These are phyloP conservation scores for Telfairia occidentalis DNA, from an alignment of 331 rosid genomes.

Conservation along the genomic window DNA sequence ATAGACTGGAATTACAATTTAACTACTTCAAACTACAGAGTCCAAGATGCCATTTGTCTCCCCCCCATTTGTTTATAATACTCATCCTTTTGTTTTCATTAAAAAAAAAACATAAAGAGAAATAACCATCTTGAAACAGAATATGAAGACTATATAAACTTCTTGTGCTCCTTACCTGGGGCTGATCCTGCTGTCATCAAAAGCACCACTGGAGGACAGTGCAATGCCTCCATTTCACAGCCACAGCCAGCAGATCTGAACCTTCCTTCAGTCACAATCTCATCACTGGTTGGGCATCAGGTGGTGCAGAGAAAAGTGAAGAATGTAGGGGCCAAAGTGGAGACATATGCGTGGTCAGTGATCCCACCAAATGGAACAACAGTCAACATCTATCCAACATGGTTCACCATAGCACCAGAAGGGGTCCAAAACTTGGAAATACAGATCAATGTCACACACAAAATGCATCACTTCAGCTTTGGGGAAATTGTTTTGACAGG, in stretches of 20 bases:
- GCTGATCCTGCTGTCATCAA: conserved; percentile 21
- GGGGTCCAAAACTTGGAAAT: conserved; percentile 41
- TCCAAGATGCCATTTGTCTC: no score
- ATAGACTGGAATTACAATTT: background rate
- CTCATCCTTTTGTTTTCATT: no score
- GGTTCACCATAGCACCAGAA: conserved; percentile 50
- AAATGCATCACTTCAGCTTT: conserved; percentile 43
- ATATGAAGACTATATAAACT: conserved; percentile 49
- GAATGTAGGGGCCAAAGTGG: conserved; percentile 49
- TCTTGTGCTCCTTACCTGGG: conserved; percentile 69
- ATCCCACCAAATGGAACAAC: conserved; percentile 69
- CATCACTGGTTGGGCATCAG: conserved; percentile 40
- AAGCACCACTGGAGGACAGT: conserved; percentile 40
- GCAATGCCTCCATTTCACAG: conserved; percentile 25
- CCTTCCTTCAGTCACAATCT: conserved; percentile 70
- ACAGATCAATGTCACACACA: conserved; percentile 37
- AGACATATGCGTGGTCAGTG: conserved; percentile 49
- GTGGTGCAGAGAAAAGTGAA: conserved; percentile 36
- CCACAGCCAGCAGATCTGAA: conserved; percentile 60
- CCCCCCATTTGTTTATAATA: no score
- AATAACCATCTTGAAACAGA: conserved; percentile 28
- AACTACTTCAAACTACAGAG: background rate
- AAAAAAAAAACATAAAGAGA: background rate
- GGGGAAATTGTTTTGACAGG: conserved; percentile 73
- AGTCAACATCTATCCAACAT: conserved; percentile 37